A percentile compares a stretch with the other conserved stretches of the same genome.
phyloP scores from a whole-genome alignment of 2,329 filamentous ascomycete species.

The Arthrinium phaeospermum region DNA sequence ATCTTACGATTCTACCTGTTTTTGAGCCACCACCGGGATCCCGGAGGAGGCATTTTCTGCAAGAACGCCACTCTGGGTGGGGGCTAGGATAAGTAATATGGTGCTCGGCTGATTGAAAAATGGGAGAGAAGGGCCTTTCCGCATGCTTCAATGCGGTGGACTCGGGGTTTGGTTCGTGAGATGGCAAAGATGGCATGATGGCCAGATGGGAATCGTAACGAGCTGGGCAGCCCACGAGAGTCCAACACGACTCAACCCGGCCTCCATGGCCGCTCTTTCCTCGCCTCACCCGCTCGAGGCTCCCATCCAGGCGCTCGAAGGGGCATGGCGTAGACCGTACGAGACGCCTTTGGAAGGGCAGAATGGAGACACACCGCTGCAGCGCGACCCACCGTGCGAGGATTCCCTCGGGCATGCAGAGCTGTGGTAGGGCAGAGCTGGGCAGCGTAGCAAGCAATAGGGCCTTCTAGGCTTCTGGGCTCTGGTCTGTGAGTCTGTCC shows the following conservation, averaged over 20 bases:
- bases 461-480: slow-evolving; percentile 9
- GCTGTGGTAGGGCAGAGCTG: slow-evolving; percentile 16
- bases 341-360: neutral
- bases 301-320: neutral
- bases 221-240: slow-evolving; percentile 4
- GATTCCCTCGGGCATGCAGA: neutral
- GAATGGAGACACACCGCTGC: slow-evolving; percentile 10
- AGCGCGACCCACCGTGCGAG: neutral
- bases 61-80: slow-evolving; percentile 14
- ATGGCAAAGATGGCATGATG: slow-evolving; percentile 6
- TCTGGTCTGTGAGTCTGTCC: neutral
- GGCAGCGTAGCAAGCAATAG: slow-evolving; percentile 6
- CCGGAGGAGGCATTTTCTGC: slow-evolving; percentile 14
- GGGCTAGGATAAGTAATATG: slow-evolving; percentile 12
- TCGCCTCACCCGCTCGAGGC: neutral
- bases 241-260: neutral
- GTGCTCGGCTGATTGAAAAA: slow-evolving; percentile 1
- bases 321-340: slow-evolving; percentile 8
- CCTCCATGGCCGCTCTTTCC: neutral
- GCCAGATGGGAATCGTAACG: slow-evolving; percentile 3
- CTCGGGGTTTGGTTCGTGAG: neutral
- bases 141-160: neutral
- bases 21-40: slow-evolving; percentile 9
- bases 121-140: neutral
- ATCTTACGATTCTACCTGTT: slow-evolving; percentile 10